Evolutionary conservation across 306 rosid species (phyloP).

Genomic region (Styphnolobium japonicum): DNA sequence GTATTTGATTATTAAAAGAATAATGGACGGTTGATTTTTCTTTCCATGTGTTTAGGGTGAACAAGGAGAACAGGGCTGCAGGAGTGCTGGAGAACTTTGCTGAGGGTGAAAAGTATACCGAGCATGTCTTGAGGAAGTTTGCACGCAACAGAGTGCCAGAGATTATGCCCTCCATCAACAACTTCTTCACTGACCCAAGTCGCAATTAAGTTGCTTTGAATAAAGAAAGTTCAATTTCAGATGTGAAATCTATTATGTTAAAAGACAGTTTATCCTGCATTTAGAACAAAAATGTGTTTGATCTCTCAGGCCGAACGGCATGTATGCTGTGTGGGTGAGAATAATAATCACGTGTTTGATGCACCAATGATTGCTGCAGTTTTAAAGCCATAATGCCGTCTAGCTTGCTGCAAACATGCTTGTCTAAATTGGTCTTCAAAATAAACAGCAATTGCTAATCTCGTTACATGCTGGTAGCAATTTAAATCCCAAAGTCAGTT

Average conservation of each 20-base stretch:
- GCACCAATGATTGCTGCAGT: background rate
- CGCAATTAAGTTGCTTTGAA: conserved; percentile 45
- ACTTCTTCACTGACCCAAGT: conserved; percentile 63
- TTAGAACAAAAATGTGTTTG: conserved; percentile 14
- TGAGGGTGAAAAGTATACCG: conserved; percentile 71
- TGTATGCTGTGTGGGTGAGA: conserved; percentile 27
- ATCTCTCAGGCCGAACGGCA: conserved; percentile 6
- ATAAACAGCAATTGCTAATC: background rate
- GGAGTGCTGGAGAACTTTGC: conserved; percentile 73
- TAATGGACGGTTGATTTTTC: conserved; percentile 1
- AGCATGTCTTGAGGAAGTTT: conserved; percentile 56
- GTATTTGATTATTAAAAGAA: background rate
- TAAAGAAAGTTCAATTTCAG: background rate
- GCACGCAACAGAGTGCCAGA: conserved; percentile 70
- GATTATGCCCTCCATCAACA: conserved; percentile 69
- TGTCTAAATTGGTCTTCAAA: background rate
- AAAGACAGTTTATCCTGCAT: background rate
- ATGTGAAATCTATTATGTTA: conserved; percentile 5
- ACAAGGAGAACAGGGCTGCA: conserved; percentile 76
- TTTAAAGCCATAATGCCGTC: background rate
- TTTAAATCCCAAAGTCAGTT: background rate
- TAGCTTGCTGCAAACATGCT: background rate
- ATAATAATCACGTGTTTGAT: conserved; percentile 19
- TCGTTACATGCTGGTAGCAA: background rate
- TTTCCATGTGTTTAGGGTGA: conserved; percentile 47